Evolutionary conservation across 768 basidiomycete genomes (phyloP), one percentile per base, ranked within the genome.

Genomic region (Clitopilus hobsonii): DNA sequence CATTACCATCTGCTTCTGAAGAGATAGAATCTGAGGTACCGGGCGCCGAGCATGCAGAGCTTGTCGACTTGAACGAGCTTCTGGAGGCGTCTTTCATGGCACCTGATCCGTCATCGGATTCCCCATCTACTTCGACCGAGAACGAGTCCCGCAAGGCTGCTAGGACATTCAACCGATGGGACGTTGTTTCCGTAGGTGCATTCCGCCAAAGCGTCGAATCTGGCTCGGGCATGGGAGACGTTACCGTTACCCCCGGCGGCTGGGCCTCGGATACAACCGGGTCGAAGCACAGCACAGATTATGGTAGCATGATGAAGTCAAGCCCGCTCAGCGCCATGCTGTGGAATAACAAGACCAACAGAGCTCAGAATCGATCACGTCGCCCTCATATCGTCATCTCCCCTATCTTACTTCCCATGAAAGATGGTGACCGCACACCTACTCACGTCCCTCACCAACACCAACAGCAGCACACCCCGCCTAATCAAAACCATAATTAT

Each of bases 61-160:
- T 82, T 10, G 81, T 88, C 41, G 78, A 81, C 57, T 76, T 92
- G 20, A 82, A 89, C 61, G 90, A 92, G 60, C 89, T 92, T 16
- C 74, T 92, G 29, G 88, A 92, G 54, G 76, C 84, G 0, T 85
- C 89, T 0, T 82, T 88, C 68, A 72, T 91, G 18, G 84, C 84
- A 60, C 76, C 79, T 0, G 85, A 85, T 59, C 76, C 72, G 16
- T 45, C 41, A 45, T 66, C 66, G 23, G 76, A 78, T 50, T 54
- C 56, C 14, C 67, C 60, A 55, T 65, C 64, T 32, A 59, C 65
- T 16, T 65, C 67, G 13, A 62, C 64, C 38, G 69, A 71, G 24
- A 69, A 60, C 45, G 77, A 79, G 25, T 71, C 72, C 6, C 69
- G 68, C 51, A 70, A 70, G 51, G 77, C 79, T 49, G 63, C 74